phyloP scores from a whole-genome alignment of 2,329 filamentous ascomycete species.

The Alternaria angustiovoidea region DNA sequence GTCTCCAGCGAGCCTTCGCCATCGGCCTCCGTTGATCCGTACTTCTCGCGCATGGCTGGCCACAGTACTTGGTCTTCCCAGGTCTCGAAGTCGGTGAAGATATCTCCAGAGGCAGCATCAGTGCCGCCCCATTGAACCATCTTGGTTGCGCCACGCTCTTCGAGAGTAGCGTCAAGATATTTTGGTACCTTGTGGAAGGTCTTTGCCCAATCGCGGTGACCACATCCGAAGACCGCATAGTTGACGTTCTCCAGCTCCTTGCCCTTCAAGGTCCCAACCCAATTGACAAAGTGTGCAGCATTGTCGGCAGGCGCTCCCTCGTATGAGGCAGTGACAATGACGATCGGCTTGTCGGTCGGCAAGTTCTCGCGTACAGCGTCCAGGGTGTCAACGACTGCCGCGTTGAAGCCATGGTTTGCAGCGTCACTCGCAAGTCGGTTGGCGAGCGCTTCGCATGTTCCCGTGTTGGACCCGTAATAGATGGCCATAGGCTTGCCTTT shows the following conservation, averaged over 20 bases:
- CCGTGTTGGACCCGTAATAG: constrained; percentile 53
- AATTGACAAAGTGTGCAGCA: constrained; percentile 53
- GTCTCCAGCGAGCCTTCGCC: constrained; percentile 37
- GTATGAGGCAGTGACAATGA: constrained; percentile 53
- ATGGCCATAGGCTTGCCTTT: constrained; percentile 47
- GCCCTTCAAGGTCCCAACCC: constrained; percentile 44
- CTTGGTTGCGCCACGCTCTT: constrained; percentile 40
- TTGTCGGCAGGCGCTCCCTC: constrained; percentile 56
- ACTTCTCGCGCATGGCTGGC: constrained; percentile 47
- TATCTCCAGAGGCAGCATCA: constrained; percentile 50
- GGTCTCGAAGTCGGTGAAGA: constrained; percentile 53
- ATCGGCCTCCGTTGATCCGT: constrained; percentile 34
- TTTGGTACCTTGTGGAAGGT: constrained; percentile 55
- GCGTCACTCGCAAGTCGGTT: constrained; percentile 49
- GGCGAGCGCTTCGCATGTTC: constrained; percentile 54
- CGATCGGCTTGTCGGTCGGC: constrained; percentile 48
- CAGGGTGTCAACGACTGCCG: constrained; percentile 45
- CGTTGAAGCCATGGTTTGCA: constrained; percentile 47
- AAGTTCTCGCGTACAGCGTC: constrained; percentile 47
- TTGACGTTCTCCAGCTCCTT: constrained; percentile 44
- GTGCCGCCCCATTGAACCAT: constrained; percentile 45
- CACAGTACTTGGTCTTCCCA: constrained; percentile 52
- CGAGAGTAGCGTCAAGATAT: constrained; percentile 44
- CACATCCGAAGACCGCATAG: constrained; percentile 54
- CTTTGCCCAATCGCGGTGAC: constrained; percentile 53